Evolutionary conservation across 1,139 yeast species (phyloP), one percentile per base, ranked within the genome.

Genomic region (Trichomonascaceae sp.): DNA sequence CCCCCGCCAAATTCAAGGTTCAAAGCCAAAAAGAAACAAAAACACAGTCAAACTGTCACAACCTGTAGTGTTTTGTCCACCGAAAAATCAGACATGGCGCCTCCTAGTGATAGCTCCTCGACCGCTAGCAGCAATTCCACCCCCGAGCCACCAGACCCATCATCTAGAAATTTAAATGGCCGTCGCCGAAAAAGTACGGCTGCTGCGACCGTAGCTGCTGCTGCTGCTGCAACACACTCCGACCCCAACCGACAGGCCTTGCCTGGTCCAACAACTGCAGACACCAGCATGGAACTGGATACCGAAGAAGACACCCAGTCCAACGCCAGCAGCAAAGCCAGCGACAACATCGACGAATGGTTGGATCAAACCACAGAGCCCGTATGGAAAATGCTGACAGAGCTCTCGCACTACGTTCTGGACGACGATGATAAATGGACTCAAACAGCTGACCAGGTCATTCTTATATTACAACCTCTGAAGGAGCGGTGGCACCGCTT

Each of bases 351-450:
- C 13, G 37, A 37, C 20, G 30, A 30, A 17, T 33, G 30, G 34
- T 38, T 36, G 17, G 26, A 30, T 5, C 37, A 43, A 27, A 30
- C 35, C 11, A 37, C 40, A 3, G 6, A 8, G 11, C 28, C 38
- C 20, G 42, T 41, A 11, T 32, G 35, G 29, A 29, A 23, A 6
- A 29, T 37, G 29, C 38, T 44, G 30, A 41, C 44, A 23, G 28
- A 37, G 32, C 39, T 44, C 14, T 35, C 38, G 30, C 26, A 35
- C 4, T 38, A 31, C 17, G 15, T 35, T 20, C 36, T 44, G 26
- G 50, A 47, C 32, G 40, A 45, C 22, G 50, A 46, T 25, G 47
- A 41, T 18, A 45, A 45, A 28, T 48, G 52, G 52, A 32, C 37
- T 13, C 33, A 34, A 13, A 43, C 44, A 4, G 51, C 51, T 11